These are phyloP conservation scores for Penicillium brasilianum DNA, from an alignment of 2,329 filamentous ascomycete genomes.

Conservation along the genomic window DNA sequence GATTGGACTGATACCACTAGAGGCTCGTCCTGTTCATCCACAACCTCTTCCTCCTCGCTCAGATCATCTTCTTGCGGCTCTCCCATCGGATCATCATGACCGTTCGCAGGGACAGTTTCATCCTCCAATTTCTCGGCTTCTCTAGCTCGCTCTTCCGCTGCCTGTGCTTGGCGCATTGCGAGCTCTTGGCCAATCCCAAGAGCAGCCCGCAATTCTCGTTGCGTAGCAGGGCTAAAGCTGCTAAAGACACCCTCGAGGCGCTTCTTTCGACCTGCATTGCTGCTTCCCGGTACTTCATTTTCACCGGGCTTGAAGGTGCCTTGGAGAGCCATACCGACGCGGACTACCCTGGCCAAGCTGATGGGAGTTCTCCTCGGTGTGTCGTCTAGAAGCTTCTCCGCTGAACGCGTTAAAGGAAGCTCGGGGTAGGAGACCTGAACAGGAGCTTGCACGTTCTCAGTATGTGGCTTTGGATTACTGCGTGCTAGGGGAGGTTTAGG, in stretches of 20 bases:
- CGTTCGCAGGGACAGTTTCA: not conserved
- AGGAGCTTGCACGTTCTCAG: conserved; percentile 2
- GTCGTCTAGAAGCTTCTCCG: conserved; percentile 11
- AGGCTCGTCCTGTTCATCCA: conserved; percentile 16
- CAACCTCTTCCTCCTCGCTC: conserved; percentile 6
- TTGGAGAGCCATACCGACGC: conserved; percentile 45
- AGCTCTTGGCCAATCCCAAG: conserved; percentile 51
- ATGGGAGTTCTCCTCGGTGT: not conserved
- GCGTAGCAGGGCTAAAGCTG: conserved; percentile 45
- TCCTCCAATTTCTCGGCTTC: conserved; percentile 2
- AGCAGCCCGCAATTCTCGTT: conserved; percentile 44
- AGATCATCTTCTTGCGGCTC: conserved; percentile 10
- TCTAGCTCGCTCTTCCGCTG: conserved; percentile 4
- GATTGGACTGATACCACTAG: conserved; percentile 8
- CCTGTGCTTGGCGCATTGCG: conserved; percentile 41
- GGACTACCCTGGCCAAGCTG: conserved; percentile 33
- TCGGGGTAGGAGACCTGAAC: conserved; percentile 23
- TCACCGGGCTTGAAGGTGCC: conserved; percentile 36
- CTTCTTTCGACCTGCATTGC: conserved; percentile 24
- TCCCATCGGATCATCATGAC: conserved; percentile 14
- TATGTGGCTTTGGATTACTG: not conserved
- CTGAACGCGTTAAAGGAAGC: conserved; percentile 15
- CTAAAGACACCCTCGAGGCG: conserved; percentile 43
- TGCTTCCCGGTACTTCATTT: conserved; percentile 15
- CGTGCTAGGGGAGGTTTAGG: not conserved